phyloP scores from a whole-genome alignment of 1,284 basidiomycete genomes.

The Clitocybe nebularis region DNA sequence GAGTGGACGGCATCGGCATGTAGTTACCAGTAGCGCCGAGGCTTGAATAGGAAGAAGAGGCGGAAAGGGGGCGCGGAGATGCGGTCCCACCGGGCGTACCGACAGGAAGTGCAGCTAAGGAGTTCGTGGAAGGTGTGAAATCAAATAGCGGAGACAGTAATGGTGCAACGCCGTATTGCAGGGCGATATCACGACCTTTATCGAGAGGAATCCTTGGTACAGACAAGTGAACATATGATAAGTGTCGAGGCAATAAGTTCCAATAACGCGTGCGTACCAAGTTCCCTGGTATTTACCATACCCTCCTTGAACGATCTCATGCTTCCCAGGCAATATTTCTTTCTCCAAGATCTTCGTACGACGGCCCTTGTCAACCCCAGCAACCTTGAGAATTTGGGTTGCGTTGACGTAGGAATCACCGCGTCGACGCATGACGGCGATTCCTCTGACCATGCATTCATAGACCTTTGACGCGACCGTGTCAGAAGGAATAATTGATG shows the following conservation, averaged over 20 bases:
- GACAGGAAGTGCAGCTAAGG: slow-evolving; percentile 57
- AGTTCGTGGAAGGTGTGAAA: slow-evolving; percentile 76
- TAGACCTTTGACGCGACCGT: slow-evolving; percentile 68
- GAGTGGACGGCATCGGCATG: slow-evolving; percentile 44
- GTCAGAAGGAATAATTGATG: slow-evolving; percentile 21
- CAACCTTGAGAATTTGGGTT: slow-evolving; percentile 98
- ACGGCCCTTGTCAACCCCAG: slow-evolving; percentile 95
- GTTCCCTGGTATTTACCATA: slow-evolving; percentile 99
- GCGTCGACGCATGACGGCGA: slow-evolving; percentile 96
- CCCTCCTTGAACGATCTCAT: slow-evolving; percentile 99
- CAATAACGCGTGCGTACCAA: slow-evolving; percentile 58
- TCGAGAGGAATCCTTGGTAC: slow-evolving; percentile 83
- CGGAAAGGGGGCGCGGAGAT: slow-evolving; percentile 48
- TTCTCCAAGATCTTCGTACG: slow-evolving; percentile 98
- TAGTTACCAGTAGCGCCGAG: slow-evolving; percentile 40
- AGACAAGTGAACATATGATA: slow-evolving; percentile 1
- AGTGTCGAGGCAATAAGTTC: neutral
- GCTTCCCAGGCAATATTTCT: slow-evolving; percentile 92
- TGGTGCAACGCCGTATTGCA: slow-evolving; percentile 85
- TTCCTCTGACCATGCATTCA: slow-evolving; percentile 96
- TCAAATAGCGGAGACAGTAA: slow-evolving; percentile 88
- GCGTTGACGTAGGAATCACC: slow-evolving; percentile 96
- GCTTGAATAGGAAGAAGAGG: slow-evolving; percentile 48
- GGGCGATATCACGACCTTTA: slow-evolving; percentile 83
- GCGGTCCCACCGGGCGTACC: slow-evolving; percentile 42